Percentiles rank a stretch among this genome's conserved stretches.
Evolutionary conservation across 2,329 filamentous ascomycete genomes (phyloP).

Genomic region (Emericellopsis cladophorae): DNA sequence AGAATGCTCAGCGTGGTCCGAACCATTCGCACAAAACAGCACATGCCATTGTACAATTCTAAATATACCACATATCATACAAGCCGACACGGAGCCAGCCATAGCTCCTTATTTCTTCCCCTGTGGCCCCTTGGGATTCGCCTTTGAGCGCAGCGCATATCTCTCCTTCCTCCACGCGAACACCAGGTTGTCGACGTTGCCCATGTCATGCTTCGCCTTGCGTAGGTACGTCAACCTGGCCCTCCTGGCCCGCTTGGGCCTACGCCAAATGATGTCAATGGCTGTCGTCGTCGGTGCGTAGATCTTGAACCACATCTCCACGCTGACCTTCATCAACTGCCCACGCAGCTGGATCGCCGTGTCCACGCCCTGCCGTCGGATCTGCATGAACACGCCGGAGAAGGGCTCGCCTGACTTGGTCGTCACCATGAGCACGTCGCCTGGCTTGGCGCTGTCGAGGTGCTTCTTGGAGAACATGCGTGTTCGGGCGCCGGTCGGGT

Average conservation of each 20-base stretch:
- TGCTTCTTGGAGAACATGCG: constrained; percentile 70
- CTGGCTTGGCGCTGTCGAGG: constrained; percentile 66
- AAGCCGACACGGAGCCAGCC: background rate
- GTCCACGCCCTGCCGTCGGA: constrained; percentile 79
- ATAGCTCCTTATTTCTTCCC: background rate
- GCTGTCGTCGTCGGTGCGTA: constrained; percentile 82
- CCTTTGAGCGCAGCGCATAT: constrained; percentile 18
- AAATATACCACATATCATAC: background rate
- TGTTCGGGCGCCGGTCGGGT: constrained; percentile 73
- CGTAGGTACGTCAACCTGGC: constrained; percentile 87
- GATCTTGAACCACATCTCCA: constrained; percentile 97
- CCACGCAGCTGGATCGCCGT: constrained; percentile 79
- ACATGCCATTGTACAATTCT: constrained; percentile 1
- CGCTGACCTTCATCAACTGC: constrained; percentile 72
- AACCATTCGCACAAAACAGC: background rate
- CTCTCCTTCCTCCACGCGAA: constrained; percentile 33
- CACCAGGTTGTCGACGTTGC: constrained; percentile 73
- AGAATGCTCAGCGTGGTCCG: too few relatives aligned
- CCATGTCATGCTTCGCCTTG: constrained; percentile 75
- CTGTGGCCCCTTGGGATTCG: constrained; percentile 1
- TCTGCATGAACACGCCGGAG: constrained; percentile 75
- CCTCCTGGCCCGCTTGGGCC: constrained; percentile 71
- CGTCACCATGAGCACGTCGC: constrained; percentile 85
- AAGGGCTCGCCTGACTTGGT: constrained; percentile 75
- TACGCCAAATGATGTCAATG: constrained; percentile 86